Percentiles rank a stretch among this genome's conserved stretches.
These are phyloP conservation scores for Candida lessepsii DNA, from an alignment of 805 yeast genomes.

Conservation along the genomic window DNA sequence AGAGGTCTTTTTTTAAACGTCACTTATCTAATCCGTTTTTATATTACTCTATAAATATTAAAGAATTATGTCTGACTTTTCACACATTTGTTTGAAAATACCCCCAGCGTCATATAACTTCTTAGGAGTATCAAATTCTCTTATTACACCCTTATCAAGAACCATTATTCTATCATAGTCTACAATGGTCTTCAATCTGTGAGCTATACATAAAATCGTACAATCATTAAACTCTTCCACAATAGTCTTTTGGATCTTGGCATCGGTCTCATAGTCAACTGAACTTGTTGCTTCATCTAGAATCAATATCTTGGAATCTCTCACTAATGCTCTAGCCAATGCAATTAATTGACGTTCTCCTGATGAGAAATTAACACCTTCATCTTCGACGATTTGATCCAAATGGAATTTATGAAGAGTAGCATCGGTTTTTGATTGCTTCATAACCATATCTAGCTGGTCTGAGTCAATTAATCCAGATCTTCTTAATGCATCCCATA, in stretches of 20 bases:
- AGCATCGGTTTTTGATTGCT: slow-evolving; percentile 19
- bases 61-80: slow-evolving; percentile 41
- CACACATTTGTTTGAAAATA: slow-evolving; percentile 71
- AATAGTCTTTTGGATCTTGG: slow-evolving; percentile 71
- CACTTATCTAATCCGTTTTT: too few relatives aligned
- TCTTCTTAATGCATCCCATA: slow-evolving; percentile 59
- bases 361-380: slow-evolving; percentile 69
- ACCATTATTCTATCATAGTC: slow-evolving; percentile 78
- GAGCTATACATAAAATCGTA: slow-evolving; percentile 86
- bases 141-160: slow-evolving; percentile 74
- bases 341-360: slow-evolving; percentile 81
- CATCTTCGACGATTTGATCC: slow-evolving; percentile 54
- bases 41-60: slow-evolving; percentile 34
- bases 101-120: slow-evolving; percentile 51
- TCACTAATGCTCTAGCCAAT: slow-evolving; percentile 77
- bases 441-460: neutral
- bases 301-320: slow-evolving; percentile 71
- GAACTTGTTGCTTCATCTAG: slow-evolving; percentile 82
- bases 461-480: slow-evolving; percentile 45
- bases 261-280: slow-evolving; percentile 84
- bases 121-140: slow-evolving; percentile 75
- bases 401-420: slow-evolving; percentile 43
- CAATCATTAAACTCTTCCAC: slow-evolving; percentile 64
- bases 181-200: slow-evolving; percentile 71
- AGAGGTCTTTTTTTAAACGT: too few relatives aligned